Evolutionary conservation across 2,329 filamentous ascomycete genomes (phyloP), one percentile per base, ranked within the genome.

Genomic region (Arthrobotrys pseudoclavata): DNA sequence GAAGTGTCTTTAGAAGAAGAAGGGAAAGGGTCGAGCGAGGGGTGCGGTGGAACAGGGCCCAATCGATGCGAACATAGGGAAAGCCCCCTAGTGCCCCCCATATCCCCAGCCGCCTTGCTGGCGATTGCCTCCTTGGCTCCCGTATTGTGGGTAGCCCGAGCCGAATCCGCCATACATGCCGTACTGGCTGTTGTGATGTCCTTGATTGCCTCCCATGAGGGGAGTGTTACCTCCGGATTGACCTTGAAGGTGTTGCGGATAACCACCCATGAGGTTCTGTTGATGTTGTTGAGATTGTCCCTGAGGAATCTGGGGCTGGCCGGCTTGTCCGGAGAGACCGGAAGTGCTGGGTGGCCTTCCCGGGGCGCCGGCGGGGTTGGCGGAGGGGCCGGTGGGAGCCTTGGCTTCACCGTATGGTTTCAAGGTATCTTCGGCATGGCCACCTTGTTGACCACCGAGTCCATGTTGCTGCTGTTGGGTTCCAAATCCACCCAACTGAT

Each of bases 381-480:
- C 79, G 9, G 81, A 81, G 45, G 81, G 81, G 22, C 81, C 81
- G 18, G 81, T 81, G 12, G 81, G 80, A 6, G 80, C 79, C 57
- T 82, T 81, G 48, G 79, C 80, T 67, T 82, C 81, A 29, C 81
- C 80, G 37, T 81, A 82, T 5, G 78, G 78, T 79, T 82, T 82
- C 80, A 82, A 69, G 26, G 78, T 75, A 42, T 82, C 81, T 2
- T 82, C 80, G 31, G 78, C 69, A 42, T 81, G 81, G 22, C 77
- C 79, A 18, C 79, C 80, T 50, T 81, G 80, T 67, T 81, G 80
- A 10, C 77, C 77, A 66, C 75, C 72, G 20, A 79, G 76, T 60
- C 80, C 79, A 66, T 81, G 80, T 61, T 81, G 81, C 37, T 81
- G 81, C 67, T 81, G 80, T 64, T 81, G 80, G 31, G 72, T 42